Evolutionary conservation across 2,329 filamentous ascomycete genomes (phyloP).

Genomic region (Chaetomium globosum): DNA sequence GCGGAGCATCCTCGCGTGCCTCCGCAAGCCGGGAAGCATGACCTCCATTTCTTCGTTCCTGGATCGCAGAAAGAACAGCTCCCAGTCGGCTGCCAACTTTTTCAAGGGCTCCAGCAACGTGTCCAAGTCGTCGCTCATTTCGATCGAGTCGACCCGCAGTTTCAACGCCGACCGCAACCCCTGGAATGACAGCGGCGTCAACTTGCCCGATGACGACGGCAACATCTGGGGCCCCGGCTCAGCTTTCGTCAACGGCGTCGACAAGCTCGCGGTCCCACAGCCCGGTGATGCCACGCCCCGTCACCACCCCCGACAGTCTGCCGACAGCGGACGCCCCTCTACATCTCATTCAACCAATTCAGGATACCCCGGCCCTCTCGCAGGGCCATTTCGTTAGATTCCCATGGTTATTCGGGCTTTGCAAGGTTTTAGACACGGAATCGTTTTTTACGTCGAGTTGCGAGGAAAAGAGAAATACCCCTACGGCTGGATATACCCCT

Average conservation of each 20-base stretch:
- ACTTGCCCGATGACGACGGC: constrained; percentile 86
- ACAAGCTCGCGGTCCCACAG: constrained; percentile 67
- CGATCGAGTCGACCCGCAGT: constrained; percentile 92
- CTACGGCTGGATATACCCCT: constrained; percentile 66
- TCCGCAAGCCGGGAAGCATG: constrained; percentile 93
- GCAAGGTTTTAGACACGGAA: constrained; percentile 46
- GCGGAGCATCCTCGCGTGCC: constrained; percentile 85
- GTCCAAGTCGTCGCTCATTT: constrained; percentile 93
- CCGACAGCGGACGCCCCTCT: constrained; percentile 87
- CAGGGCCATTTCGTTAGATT: constrained; percentile 84
- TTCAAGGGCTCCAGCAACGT: constrained; percentile 92
- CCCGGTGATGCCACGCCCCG: constrained; percentile 82
- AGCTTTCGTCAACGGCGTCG: constrained; percentile 57
- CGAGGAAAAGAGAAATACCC: constrained; percentile 57
- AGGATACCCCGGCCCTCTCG: constrained; percentile 88
- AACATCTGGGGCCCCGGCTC: constrained; percentile 64
- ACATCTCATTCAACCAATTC: constrained; percentile 94
- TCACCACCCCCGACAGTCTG: constrained; percentile 80
- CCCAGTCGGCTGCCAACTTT: constrained; percentile 77
- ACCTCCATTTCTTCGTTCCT: constrained; percentile 95
- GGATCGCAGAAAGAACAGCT: constrained; percentile 91
- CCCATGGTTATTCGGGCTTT: constrained; percentile 38
- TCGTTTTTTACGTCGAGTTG: constrained; percentile 40
- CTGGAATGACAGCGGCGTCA: constrained; percentile 97
- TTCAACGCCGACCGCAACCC: constrained; percentile 89